Base-by-base conservation (phyloP, 306 rosid species). In the Lathyrus oleraceus region DNA sequence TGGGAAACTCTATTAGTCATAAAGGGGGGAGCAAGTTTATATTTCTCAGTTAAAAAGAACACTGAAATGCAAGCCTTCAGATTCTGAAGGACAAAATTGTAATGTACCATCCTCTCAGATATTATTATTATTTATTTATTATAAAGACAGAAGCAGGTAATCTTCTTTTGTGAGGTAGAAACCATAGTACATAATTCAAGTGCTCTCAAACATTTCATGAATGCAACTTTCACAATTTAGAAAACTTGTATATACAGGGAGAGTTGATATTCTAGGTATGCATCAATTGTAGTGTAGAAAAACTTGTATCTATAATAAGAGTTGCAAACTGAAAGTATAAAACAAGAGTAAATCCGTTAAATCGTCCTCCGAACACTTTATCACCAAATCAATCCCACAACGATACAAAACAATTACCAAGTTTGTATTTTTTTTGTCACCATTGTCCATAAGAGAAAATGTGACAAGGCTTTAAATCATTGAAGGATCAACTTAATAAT, bases 51-150 rank as follows among this genome's bases (percentile, higher is more conserved):
- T 21, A 51, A 61, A 40, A 28, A n/a, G 44, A 30, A 35, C 36
- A 15, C 44, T 52, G 15, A 45, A n/a, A 52, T 52, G 70, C 76
- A 77, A 19, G 11, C 66, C 51, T 63, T 53, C 45, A 10, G 54
- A 39, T 49, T 61, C 57, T 3, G 63, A 57, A 20, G 63, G 40
- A 27, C 20, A 28, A 28, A 27, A 57, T 25, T 14, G 63, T 13
- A 57, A 57, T 14, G 63, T 14, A 14, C 63, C 20, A 20, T 27
- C 40, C 39, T 57, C 63, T 57, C 20, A n/a, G 6, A 57, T 57
- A 57, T 27, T 57, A 13, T 27, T 57, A 6, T 13, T n/a, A 57
- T 57, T 57, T 57, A 14, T 27, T 57, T 21, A 10, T 21, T 57
- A 13, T 57, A 4, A 20, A 10, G 38, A 25, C 11, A 19, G 30